Conservation (phyloP, 148 eudicot species). For the Diospyros kaki region DNA sequence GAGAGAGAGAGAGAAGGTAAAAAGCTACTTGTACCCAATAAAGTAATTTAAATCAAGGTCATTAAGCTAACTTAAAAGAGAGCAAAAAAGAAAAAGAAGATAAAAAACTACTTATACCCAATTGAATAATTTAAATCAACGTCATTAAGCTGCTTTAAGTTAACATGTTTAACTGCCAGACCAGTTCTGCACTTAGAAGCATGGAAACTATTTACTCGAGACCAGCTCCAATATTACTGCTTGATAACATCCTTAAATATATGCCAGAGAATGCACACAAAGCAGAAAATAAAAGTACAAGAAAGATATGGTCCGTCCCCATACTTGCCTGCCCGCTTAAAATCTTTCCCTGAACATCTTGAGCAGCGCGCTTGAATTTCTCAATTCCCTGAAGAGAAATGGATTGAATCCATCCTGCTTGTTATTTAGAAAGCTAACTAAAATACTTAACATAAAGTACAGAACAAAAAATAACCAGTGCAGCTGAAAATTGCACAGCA, state of each 20-base stretch:
- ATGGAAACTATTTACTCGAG: background rate
- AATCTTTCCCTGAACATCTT: constrained; percentile 66
- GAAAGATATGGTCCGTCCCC: background rate
- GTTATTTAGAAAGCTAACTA: background rate
- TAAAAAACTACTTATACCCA: no score
- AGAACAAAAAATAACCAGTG: background rate
- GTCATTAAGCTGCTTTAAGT: constrained; percentile 2
- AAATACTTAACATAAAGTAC: background rate
- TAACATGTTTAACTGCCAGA: background rate
- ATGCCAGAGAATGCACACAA: background rate
- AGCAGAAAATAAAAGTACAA: background rate
- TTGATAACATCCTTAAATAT: background rate
- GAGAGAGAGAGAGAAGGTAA: no score
- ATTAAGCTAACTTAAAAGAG: no score
- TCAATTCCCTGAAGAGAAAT: constrained; percentile 66
- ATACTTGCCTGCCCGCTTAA: constrained; percentile 72
- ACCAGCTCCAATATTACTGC: background rate
- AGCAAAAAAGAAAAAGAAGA: background rate
- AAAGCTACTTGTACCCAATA: no score
- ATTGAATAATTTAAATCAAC: background rate
- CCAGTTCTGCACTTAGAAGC: constrained; percentile 3
- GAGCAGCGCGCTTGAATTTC: constrained; percentile 78
- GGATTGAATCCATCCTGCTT: background rate
- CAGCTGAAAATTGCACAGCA: background rate
- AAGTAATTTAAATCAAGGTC: no score